These are phyloP conservation scores for Diaporthe citriasiana DNA, from an alignment of 2,329 filamentous ascomycete genomes.

Conservation along the genomic window DNA sequence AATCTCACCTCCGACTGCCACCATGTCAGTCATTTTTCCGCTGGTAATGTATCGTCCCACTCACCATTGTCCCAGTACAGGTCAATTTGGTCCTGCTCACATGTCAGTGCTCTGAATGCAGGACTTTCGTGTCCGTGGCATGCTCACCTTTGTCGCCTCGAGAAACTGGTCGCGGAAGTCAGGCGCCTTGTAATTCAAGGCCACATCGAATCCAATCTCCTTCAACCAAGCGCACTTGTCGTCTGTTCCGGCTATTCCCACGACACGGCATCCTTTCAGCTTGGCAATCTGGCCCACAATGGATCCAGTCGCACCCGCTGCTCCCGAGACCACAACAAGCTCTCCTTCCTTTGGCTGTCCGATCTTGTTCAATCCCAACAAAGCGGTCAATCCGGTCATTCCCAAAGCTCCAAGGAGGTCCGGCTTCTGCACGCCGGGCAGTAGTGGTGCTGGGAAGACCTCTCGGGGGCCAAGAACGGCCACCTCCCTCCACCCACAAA, in stretches of 20 bases:
- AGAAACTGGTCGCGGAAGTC: slow-evolving; percentile 73
- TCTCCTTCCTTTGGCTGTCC: slow-evolving; percentile 73
- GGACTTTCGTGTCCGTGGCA: slow-evolving; percentile 49
- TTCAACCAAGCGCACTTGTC: slow-evolving; percentile 75
- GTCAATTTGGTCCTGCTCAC: slow-evolving; percentile 65
- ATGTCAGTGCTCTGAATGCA: background rate
- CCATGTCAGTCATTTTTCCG: slow-evolving; percentile 12
- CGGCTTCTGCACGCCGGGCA: slow-evolving; percentile 54
- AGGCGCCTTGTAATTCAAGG: slow-evolving; percentile 77
- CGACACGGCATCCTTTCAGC: slow-evolving; percentile 68
- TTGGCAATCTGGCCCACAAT: slow-evolving; percentile 78
- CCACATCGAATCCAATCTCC: slow-evolving; percentile 75
- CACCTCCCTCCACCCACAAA: slow-evolving; percentile 71
- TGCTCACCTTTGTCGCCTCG: slow-evolving; percentile 61
- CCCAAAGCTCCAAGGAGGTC: slow-evolving; percentile 70
- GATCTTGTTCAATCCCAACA: slow-evolving; percentile 75
- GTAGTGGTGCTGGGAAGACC: slow-evolving; percentile 49
- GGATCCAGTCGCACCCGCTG: slow-evolving; percentile 76
- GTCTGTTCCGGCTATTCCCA: slow-evolving; percentile 68
- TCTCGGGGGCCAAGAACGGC: slow-evolving; percentile 62
- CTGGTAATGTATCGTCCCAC: background rate
- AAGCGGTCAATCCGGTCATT: slow-evolving; percentile 75
- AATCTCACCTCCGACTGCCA: slow-evolving; percentile 76
- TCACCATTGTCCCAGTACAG: slow-evolving; percentile 78
- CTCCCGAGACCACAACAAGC: slow-evolving; percentile 76